Conservation (phyloP, 1,284 basidiomycete genomes). For the Anthracocystis walkeri region DNA sequence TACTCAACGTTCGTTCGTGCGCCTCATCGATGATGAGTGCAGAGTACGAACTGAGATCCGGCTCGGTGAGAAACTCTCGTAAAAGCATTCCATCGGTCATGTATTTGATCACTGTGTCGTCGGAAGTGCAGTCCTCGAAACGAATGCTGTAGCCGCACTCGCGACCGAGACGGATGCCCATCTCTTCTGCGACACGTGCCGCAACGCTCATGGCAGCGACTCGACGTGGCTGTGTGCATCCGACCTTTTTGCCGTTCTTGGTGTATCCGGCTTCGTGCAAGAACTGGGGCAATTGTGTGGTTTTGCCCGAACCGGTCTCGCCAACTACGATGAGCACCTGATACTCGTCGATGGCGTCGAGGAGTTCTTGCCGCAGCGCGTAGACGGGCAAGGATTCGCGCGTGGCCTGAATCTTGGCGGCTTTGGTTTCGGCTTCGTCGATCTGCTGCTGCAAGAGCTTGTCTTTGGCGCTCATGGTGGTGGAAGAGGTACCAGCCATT, state of each 20-base stretch:
- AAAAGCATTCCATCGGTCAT: constrained; percentile 70
- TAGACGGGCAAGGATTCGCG: constrained; percentile 67
- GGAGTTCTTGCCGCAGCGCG: constrained; percentile 62
- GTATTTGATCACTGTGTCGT: constrained; percentile 73
- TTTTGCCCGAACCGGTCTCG: constrained; percentile 88
- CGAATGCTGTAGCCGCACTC: constrained; percentile 96
- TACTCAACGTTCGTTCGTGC: constrained; percentile 68
- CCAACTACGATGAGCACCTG: constrained; percentile 75
- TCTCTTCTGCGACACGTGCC: constrained; percentile 97
- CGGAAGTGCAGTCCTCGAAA: constrained; percentile 98
- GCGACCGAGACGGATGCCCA: constrained; percentile 94
- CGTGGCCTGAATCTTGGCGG: constrained; percentile 69
- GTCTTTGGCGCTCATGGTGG: constrained; percentile 82
- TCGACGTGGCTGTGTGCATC: constrained; percentile 97
- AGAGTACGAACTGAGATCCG: constrained; percentile 63
- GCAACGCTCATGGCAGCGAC: constrained; percentile 99
- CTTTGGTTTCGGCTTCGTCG: constrained; percentile 81
- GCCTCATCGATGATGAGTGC: constrained; percentile 69
- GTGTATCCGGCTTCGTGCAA: constrained; percentile 97
- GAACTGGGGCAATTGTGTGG: constrained; percentile 97
- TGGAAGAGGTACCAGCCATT: constrained; percentile 30
- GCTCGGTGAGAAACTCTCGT: constrained; percentile 68
- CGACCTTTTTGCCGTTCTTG: constrained; percentile 84
- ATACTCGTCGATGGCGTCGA: constrained; percentile 88
- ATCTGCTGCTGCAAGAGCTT: constrained; percentile 87